Evolutionary conservation across 1,284 basidiomycete genomes (phyloP), one percentile per base, ranked within the genome.

Genomic region (Peniophora sp.): DNA sequence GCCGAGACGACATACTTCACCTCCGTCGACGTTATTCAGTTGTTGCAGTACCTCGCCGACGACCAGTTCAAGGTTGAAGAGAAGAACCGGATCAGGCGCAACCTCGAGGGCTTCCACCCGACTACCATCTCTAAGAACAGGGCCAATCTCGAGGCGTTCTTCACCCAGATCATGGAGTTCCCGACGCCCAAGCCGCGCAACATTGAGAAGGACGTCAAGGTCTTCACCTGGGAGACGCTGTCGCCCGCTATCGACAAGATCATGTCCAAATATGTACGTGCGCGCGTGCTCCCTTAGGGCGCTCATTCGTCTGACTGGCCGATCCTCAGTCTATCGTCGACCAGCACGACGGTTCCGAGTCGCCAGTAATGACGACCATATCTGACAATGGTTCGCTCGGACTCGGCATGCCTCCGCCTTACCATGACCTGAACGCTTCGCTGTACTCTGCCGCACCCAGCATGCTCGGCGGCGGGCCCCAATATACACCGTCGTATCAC

Each of bases 201-300:
- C 66, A 98, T 98, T 55, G 95, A 97, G 67, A 97, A 98, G 75
- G 93, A 97, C 62, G 79, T 98, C 64, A 98, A 98, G 69, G 93
- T 97, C 2, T 98, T 98, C 63, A 83, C 87, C n/a, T 98, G 95
- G 95, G 79, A 78, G 44, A 73, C 84, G 47, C 75, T 98, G 11
- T 79, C 78, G 5, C 78, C 83, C 53, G 92, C 93, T 0, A 69
- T 98, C 53, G 85, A 91, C 56, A 97, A 97, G 72, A 94, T 97
- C 56, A 80, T 97, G 46, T 83, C 85, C 35, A 97, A 97, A 93
- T 97, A 96, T 65, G 92, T 93, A 63, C 66, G 89, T 81, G n/a
- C 38, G 39, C 36, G n/a, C 38, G 38, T 8, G n/a, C 16, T 8
- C 19, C 38, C 38, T 22, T 25, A 6, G n/a, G n/a, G 23, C 10